Evolutionary conservation across 495 filamentous ascomycete genomes (phyloP).

Genomic region (Penicillium taxi): DNA sequence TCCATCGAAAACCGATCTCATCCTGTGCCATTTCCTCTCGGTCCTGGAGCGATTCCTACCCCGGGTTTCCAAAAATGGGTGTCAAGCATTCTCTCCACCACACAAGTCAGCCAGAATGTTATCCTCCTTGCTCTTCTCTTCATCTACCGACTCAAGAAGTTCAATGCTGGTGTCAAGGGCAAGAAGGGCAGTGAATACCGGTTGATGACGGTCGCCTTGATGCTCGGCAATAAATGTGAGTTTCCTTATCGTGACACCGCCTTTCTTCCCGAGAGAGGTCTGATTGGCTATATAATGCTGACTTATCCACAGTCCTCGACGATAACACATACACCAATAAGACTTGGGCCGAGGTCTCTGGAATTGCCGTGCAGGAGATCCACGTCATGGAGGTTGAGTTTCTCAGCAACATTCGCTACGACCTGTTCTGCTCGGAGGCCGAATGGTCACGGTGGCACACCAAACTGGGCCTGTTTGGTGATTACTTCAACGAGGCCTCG

Average conservation of each 20-base stretch:
- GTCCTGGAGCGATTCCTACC: slow-evolving; percentile 65
- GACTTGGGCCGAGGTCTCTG: slow-evolving; percentile 98
- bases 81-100: slow-evolving; percentile 79
- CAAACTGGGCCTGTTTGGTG: slow-evolving; percentile 67
- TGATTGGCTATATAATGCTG: slow-evolving; percentile 16
- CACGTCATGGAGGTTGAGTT: slow-evolving; percentile 99
- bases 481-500: slow-evolving; percentile 66
- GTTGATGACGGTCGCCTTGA: slow-evolving; percentile 91
- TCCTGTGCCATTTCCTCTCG: slow-evolving; percentile 45
- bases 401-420: slow-evolving; percentile 96
- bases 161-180: slow-evolving; percentile 79
- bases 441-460: slow-evolving; percentile 84
- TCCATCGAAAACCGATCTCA: slow-evolving; percentile 59
- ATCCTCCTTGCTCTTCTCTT: slow-evolving; percentile 86
- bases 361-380: slow-evolving; percentile 89
- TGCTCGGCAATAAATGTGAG: slow-evolving; percentile 97
- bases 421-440: slow-evolving; percentile 68
- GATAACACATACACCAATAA: slow-evolving; percentile 99
- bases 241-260: slow-evolving; percentile 21
- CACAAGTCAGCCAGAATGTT: slow-evolving; percentile 95
- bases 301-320: slow-evolving; percentile 61
- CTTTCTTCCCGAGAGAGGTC: too few species aligned
- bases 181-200: slow-evolving; percentile 91
- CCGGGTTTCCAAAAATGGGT: slow-evolving; percentile 91
- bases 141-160: slow-evolving; percentile 85